Conservation (phyloP, 23 red algal species). For the Gracilaria domingensis region DNA sequence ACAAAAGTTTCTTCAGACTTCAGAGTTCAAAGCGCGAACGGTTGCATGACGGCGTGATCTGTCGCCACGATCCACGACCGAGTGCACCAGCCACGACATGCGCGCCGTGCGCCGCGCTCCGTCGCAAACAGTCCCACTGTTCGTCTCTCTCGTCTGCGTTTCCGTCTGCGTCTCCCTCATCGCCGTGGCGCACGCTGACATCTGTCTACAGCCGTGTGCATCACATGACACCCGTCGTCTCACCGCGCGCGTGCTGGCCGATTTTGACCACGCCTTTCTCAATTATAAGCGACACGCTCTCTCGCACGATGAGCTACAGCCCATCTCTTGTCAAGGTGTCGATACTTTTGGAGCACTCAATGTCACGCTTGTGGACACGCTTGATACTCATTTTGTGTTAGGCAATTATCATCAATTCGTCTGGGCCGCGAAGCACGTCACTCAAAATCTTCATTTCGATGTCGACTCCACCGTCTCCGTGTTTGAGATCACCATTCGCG, state of each 20-base stretch:
- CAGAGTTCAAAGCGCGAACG: no score
- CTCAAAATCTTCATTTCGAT: conserved; percentile 16
- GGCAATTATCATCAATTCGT: conserved; percentile 37
- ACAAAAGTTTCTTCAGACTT: no score
- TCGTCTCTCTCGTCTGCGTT: no score
- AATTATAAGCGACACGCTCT: conserved; percentile 63
- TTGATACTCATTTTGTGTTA: conserved; percentile 70
- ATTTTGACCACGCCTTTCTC: conserved; percentile 55
- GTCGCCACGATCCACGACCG: no score
- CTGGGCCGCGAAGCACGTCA: conserved; percentile 20
- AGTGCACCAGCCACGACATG: no score
- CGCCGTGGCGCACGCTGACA: conserved; percentile 1
- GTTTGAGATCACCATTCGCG: conserved; percentile 87
- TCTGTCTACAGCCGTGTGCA: neutral
- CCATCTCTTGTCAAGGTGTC: conserved; percentile 62
- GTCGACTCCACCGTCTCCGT: conserved; percentile 53
- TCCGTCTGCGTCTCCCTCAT: neutral
- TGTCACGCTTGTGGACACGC: conserved; percentile 81
- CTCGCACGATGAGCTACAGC: conserved; percentile 67
- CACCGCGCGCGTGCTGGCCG: neutral
- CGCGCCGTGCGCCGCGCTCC: no score
- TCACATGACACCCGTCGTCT: neutral
- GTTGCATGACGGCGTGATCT: no score
- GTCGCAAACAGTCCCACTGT: no score
- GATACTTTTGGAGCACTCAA: conserved; percentile 72